Base-by-base conservation (phyloP, 2,329 filamentous ascomycete species). In the Pseudophaeomoniella oleicola region DNA sequence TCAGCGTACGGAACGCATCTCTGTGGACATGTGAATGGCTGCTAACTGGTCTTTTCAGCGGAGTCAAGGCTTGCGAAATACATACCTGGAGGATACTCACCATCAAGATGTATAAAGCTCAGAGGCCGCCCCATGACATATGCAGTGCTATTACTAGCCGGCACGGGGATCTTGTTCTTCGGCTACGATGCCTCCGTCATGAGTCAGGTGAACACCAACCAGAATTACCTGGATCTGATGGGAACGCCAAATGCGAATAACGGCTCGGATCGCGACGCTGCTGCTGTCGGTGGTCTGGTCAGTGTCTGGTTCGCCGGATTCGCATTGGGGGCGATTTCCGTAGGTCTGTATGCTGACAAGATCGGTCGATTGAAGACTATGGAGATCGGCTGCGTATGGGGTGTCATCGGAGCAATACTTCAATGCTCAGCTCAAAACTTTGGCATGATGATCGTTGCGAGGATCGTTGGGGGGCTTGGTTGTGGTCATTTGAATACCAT, bases 291-390 rank as follows among this genome's bases (percentile, higher is more conserved):
- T 13, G 48, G 49, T 1, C 38, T 51, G 16, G 49, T 51, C 13
- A 48, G 46, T 42, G 36, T 51, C 12, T 51, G 49, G 46, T 51
- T 49, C 40, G 46, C 42, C 19, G 48, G 49, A 11, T 50, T 51
- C 37, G 44, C n/a, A n/a, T n/a, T 38, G 48, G 47, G 47, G 34
- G 50, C 48, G 4, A 37, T 52, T 31, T 33, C 50, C 17, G 46
- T 48, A 5, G 50, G 48, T 6, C 41, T 39, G 17, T 42, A 48
- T 35, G 49, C 49, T 14, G 50, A 52, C 36, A 42, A 43, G 13
- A 44, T 51, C 29, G 49, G 49, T 5, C 45, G 49, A 13, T 39
- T 51, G 19, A 51, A 47, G 37, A 42, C 45, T 19, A 46, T 51
- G 18, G 45, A 49, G 31, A 22, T 51, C 11, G 49, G 49, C 14